phyloP scores from a whole-genome alignment of 768 basidiomycete species.

The Cystobasidium onofrii region DNA sequence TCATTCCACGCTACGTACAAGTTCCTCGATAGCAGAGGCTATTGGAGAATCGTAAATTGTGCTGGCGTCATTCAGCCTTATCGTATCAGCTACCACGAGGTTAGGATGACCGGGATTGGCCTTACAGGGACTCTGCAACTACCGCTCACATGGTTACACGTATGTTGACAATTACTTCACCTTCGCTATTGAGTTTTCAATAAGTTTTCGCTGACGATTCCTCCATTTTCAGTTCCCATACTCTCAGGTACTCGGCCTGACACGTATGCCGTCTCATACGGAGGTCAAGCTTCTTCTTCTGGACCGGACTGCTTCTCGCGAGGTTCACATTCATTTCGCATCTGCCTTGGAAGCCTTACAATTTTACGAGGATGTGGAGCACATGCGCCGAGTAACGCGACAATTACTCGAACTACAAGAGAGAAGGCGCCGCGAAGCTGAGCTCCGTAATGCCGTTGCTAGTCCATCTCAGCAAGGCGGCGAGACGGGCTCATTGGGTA shows the following conservation, averaged over 20 bases:
- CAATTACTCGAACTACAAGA: not conserved
- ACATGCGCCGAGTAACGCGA: not conserved
- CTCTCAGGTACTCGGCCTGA: not conserved
- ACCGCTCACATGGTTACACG: not conserved
- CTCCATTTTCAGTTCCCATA: not conserved
- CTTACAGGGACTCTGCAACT: not conserved
- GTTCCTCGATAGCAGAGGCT: not conserved
- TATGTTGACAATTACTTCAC: not conserved
- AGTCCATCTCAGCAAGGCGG: not conserved
- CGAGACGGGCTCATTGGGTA: not conserved
- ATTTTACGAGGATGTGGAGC: not conserved
- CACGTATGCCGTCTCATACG: not conserved
- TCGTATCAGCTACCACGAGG: slow-evolving; percentile 1
- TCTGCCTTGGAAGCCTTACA: not conserved
- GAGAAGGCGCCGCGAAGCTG: not conserved
- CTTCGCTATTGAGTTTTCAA: too few relatives aligned
- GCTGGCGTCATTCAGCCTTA: not conserved
- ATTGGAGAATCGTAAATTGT: not conserved
- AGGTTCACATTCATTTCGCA: not conserved
- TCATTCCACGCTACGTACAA: not conserved
- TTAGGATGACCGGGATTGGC: not conserved
- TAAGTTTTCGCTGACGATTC: not conserved
- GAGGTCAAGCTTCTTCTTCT: not conserved
- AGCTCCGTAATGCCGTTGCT: not conserved
- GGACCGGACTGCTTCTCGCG: not conserved